Evolutionary conservation across 306 rosid species (phyloP), one percentile per base, ranked within the genome.

Genomic region (Rosa rugosa): DNA sequence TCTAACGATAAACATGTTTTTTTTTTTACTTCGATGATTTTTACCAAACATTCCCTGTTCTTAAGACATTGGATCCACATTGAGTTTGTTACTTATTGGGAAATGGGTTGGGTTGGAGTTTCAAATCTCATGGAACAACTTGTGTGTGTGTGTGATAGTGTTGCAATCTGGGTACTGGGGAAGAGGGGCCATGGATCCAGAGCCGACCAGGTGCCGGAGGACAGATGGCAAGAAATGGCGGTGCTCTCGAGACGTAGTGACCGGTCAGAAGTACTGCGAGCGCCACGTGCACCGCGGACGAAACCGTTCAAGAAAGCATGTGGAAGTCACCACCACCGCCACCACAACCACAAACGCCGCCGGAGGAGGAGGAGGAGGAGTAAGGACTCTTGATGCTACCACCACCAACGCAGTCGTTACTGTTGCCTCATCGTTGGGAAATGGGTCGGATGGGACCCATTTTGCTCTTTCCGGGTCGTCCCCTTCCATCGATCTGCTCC

Each of bases 281-380:
- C 96, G 99, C 53, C 99, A 96, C 80, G 82, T 96, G 86, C 96
- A 96, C 84, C 98, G 98, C 9, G 99, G 98, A 73, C 76, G 92
- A 70, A 93, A 90, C 93, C 99, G 99, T 96, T 96, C 99, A 96
- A 96, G 99, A 93, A 96, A 96, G 97, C 99, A 91, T 91, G 99
- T 96, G 99, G 99, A 96, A 96, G 90, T 76, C 59, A 81, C 93
- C 91, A 88, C 91, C 80, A 83, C 97, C 75, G 41, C 83, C 81
- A 41, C 81, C 4, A 13, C 73, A 20, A 27, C 75, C 44, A 8
- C 79, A 18, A 8, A 69, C 22, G 16, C 22, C 18, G 22, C 51
- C 11, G 62, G 42, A 31, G 74, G 71, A 5, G 78, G 42, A 31
- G 74, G 71, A 5, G 78, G 79, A 20, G 84, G 89, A 31, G 31